These are phyloP conservation scores for Lachancea dasiensis DNA, from an alignment of 805 yeast genomes.

Conservation along the genomic window DNA sequence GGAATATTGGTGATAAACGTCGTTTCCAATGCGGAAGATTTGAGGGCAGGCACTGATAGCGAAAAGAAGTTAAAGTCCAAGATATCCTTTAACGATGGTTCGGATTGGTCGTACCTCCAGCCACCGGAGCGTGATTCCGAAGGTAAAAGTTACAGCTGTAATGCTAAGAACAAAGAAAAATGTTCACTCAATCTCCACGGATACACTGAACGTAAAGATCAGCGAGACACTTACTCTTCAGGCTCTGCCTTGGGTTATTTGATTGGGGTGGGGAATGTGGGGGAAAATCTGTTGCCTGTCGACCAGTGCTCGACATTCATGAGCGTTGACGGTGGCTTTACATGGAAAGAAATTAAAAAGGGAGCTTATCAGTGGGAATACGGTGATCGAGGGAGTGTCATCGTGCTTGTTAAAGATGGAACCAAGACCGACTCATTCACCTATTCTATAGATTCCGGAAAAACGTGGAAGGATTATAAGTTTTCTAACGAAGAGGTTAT, in stretches of 20 bases:
- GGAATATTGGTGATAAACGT: slow-evolving; percentile 75
- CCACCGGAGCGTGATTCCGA: slow-evolving; percentile 66
- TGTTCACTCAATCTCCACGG: slow-evolving; percentile 88
- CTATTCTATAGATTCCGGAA: slow-evolving; percentile 77
- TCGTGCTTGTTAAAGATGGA: slow-evolving; percentile 60
- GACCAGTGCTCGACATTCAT: slow-evolving; percentile 64
- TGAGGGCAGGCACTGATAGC: slow-evolving; percentile 30
- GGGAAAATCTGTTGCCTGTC: slow-evolving; percentile 44
- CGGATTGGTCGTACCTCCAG: slow-evolving; percentile 65
- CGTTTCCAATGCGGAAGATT: slow-evolving; percentile 49
- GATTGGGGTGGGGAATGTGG: slow-evolving; percentile 93
- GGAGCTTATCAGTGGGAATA: slow-evolving; percentile 89
- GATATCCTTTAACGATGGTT: slow-evolving; percentile 88
- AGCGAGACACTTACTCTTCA: slow-evolving; percentile 80
- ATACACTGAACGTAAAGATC: slow-evolving; percentile 78
- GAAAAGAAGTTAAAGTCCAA: slow-evolving; percentile 58
- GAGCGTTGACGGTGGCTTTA: slow-evolving; percentile 83
- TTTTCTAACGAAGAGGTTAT: slow-evolving; percentile 53
- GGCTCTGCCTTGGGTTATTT: slow-evolving; percentile 84
- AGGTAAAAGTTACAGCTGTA: slow-evolving; percentile 53
- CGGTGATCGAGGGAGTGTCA: slow-evolving; percentile 89
- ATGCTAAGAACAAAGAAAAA: slow-evolving; percentile 41
- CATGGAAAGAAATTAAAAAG: slow-evolving; percentile 75
- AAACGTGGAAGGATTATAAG: slow-evolving; percentile 60
- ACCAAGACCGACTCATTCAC: slow-evolving; percentile 51